Base-by-base conservation (phyloP, 179 eudicot species). In the Beta macrorhiza region DNA sequence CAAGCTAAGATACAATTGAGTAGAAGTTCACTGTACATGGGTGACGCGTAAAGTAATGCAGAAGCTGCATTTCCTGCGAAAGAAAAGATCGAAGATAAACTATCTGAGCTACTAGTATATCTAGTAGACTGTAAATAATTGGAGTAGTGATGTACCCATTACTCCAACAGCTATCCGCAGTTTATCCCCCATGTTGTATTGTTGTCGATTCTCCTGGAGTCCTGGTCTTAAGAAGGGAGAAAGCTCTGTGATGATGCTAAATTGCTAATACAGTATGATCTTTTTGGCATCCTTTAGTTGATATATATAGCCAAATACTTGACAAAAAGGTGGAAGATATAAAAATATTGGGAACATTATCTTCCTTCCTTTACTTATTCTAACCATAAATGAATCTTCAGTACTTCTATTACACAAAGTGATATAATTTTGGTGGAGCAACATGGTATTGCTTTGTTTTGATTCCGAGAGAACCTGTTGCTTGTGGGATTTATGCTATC, bases 61-160 rank as follows among this genome's bases (percentile, higher is more conserved):
- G 94, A 86, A 78, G 96, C 90, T 56, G 87, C 90, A 90, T 91
- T 92, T 78, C 94, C 97, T 93, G 90, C 90, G 86, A 77, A 80
- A 87, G 58, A 72, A 44, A 83, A 67, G 19, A 77, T 74, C 29
- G 42, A 57, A 44, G 15, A 42, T 72, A 45, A 72, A 65, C 12
- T 51, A 67, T 29, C 1, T 63, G 59, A 57, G 44, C 72, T 68
- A 71, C n/a, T 25, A 63, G 69, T 49, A 42, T 37, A 44, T 61
- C 62, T 51, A 57, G 32, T 22, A 47, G 61, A 57, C 49, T 52
- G 67, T 75, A 52, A 77, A 37, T n/a, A 52, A 77, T 47, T n/a
- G 53, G 74, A 76, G 67, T 17, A 75, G n/a, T 63, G 25, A 65
- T 89, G 76, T 91, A 93, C 97, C 98, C 87, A 92, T 75, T 64